Conservation (phyloP, 352 stramenopile genomes). For the Thraustochytrium sp. region DNA sequence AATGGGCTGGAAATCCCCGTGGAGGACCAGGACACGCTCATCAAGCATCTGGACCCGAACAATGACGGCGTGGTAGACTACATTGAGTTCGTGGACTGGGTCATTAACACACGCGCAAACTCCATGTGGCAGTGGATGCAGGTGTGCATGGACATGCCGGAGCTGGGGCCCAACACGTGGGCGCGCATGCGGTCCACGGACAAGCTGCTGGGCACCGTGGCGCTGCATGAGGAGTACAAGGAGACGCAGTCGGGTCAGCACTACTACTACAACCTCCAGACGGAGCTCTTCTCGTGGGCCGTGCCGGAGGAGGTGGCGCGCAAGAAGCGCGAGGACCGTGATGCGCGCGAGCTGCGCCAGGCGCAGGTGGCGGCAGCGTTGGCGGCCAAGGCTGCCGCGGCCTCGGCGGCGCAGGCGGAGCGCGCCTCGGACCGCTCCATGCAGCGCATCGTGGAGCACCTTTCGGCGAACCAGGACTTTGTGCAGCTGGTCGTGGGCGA, state of each 20-base stretch:
- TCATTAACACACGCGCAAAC: not conserved
- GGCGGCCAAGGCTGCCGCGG: conserved; percentile 4
- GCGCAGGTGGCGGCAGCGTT: conserved; percentile 16
- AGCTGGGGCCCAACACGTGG: conserved; percentile 31
- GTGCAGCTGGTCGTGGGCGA: conserved; percentile 14
- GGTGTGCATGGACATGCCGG: not conserved
- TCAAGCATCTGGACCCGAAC: conserved; percentile 9
- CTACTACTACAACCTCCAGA: not conserved
- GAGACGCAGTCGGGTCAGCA: conserved; percentile 8
- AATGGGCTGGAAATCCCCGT: conserved; percentile 10
- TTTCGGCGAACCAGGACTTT: not conserved
- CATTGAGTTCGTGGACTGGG: conserved; percentile 32
- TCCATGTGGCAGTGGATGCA: conserved; percentile 12
- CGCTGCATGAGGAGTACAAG: conserved; percentile 36
- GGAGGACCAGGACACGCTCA: conserved; percentile 32
- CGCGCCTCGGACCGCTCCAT: conserved; percentile 24
- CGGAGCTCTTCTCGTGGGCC: not conserved
- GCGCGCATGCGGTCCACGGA: not conserved
- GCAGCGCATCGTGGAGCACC: conserved; percentile 4
- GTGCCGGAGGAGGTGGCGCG: not conserved
- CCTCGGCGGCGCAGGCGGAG: not conserved
- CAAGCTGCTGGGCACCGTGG: conserved; percentile 7
- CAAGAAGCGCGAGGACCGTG: conserved; percentile 15
- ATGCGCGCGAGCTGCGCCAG: conserved; percentile 6
- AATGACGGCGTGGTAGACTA: conserved; percentile 12